Conservation (phyloP, 257 asterid species). For the Solanum habrochaites region DNA sequence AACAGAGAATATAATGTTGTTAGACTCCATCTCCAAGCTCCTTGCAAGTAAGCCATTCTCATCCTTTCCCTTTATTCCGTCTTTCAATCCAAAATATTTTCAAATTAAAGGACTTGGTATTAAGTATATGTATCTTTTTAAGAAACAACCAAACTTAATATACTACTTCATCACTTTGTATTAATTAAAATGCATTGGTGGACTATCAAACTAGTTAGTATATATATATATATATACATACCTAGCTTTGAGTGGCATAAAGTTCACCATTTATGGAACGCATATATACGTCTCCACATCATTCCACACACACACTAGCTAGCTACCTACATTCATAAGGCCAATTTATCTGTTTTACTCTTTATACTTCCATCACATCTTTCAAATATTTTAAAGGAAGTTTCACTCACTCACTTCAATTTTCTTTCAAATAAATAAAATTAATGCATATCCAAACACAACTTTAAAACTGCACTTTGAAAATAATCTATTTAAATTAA, state of each 20-base stretch:
- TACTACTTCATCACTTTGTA: no score
- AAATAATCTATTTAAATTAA: no score
- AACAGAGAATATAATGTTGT: neutral
- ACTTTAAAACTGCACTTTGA: no score
- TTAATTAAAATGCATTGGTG: no score
- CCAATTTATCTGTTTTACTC: neutral
- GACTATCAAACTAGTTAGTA: no score
- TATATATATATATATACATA: no score
- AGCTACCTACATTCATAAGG: no score
- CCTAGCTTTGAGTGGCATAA: no score
- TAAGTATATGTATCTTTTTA: neutral
- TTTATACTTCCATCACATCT: neutral
- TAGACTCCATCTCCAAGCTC: neutral
- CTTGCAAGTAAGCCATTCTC: neutral
- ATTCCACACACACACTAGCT: neutral
- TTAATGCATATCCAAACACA: neutral
- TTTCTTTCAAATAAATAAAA: neutral
- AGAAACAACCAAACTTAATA: no score
- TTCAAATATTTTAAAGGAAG: neutral
- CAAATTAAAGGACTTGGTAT: neutral
- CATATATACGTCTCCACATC: neutral
- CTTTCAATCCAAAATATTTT: neutral
- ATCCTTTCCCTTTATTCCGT: neutral
- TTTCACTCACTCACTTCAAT: neutral
- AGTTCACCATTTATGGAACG: neutral